These are phyloP conservation scores for Boletus patriciae DNA, from an alignment of 768 basidiomycete genomes.

Conservation along the genomic window DNA sequence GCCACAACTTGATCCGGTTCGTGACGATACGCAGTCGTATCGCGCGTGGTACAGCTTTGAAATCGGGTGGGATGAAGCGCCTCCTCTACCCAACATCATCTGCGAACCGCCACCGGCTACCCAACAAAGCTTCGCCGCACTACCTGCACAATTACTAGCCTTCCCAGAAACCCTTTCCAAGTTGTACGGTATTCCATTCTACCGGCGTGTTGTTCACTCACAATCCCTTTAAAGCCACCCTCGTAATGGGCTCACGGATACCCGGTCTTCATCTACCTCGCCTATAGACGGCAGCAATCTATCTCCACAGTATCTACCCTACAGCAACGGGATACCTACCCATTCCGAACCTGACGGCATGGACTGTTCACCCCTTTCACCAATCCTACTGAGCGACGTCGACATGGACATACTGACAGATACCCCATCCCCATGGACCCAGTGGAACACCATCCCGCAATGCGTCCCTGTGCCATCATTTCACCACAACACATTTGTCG, in stretches of 20 bases:
- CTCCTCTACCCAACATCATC: not conserved
- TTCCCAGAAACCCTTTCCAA: not conserved
- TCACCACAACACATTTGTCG: not conserved
- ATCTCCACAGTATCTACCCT: not conserved
- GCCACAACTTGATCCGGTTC: not conserved
- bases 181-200: not conserved
- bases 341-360: constrained; percentile 8
- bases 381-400: constrained; percentile 1
- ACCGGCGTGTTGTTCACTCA: not conserved
- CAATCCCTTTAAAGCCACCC: not conserved
- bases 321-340: not conserved
- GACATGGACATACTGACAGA: constrained; percentile 16
- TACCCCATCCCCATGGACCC: not conserved
- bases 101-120: not conserved
- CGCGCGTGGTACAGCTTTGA: too few relatives aligned
- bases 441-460: constrained; percentile 1
- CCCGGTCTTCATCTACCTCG: not conserved
- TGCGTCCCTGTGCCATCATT: not conserved
- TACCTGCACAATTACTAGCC: not conserved
- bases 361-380: constrained; percentile 12
- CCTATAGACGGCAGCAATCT: not conserved
- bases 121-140: not conserved
- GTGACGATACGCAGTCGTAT: not conserved
- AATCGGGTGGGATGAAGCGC: too few relatives aligned
- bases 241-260: not conserved